Evolutionary conservation across 139 green algal genomes (phyloP).

Genomic region (Penium margaritaceum): DNA sequence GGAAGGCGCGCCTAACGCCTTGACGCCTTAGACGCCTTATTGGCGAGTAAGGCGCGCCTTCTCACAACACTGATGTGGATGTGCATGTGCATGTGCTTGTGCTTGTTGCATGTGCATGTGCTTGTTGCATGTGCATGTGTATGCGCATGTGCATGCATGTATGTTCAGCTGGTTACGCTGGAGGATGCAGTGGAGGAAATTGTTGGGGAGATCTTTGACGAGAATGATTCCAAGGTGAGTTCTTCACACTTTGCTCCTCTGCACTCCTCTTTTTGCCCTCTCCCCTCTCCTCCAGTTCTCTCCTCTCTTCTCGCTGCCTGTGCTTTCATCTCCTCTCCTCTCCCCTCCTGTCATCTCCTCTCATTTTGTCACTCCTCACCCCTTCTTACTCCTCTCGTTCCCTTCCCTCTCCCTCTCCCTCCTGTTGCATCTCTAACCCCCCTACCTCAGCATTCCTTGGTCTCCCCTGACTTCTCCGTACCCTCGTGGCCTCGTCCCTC

Average conservation of each 20-base stretch:
- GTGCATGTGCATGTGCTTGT: neutral
- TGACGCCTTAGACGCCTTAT: too few relatives aligned
- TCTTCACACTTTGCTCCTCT: neutral
- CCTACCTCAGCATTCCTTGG: neutral
- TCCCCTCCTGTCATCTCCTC: neutral
- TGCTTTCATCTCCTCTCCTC: neutral
- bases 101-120: too few relatives aligned
- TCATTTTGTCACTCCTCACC: neutral
- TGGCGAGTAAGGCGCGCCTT: too few relatives aligned
- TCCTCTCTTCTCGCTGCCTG: neutral
- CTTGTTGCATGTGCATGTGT: too few relatives aligned
- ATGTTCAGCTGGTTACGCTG: slow-evolving; percentile 50
- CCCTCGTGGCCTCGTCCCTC: too few relatives aligned
- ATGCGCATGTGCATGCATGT: too few relatives aligned
- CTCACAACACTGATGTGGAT: too few relatives aligned
- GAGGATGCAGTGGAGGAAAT: slow-evolving; percentile 57
- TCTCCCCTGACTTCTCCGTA: too few relatives aligned
- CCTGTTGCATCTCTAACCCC: neutral
- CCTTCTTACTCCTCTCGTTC: neutral
- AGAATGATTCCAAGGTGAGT: slow-evolving; percentile 47
- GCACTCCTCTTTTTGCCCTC: too few relatives aligned
- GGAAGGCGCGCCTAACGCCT: too few relatives aligned
- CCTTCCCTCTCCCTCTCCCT: neutral
- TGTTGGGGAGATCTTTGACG: slow-evolving; percentile 57
- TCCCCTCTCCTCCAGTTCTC: too few relatives aligned